These are phyloP conservation scores for Spirogloea muscicola DNA, from an alignment of 139 green algal species.

Conservation along the genomic window DNA sequence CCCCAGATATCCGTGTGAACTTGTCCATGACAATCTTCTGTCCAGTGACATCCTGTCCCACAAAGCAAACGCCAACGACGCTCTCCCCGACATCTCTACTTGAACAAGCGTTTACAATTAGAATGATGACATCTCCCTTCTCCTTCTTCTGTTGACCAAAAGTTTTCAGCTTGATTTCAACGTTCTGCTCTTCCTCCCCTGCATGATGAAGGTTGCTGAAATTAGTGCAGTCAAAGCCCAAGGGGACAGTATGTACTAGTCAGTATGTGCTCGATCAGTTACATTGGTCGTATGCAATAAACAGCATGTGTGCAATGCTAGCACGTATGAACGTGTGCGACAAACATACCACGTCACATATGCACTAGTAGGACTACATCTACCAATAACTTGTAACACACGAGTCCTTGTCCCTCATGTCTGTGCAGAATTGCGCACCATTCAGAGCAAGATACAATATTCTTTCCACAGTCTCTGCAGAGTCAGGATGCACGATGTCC, in stretches of 20 bases:
- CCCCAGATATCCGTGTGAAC: constrained; percentile 22
- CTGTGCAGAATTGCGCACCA: too few relatives aligned
- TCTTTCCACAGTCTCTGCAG: constrained; percentile 1
- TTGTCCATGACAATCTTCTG: constrained; percentile 38
- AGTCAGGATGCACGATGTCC: constrained; percentile 13
- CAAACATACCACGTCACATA: too few relatives aligned
- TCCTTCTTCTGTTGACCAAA: neutral
- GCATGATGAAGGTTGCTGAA: too few relatives aligned
- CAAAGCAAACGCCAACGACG: constrained; percentile 45
- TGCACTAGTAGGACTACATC: too few relatives aligned
- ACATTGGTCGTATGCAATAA: too few relatives aligned
- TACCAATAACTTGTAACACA: too few relatives aligned
- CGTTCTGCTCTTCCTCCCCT: constrained; percentile 27
- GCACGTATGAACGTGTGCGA: too few relatives aligned
- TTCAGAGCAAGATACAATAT: constrained; percentile 19
- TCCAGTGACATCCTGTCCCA: constrained; percentile 38
- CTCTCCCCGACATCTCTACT: constrained; percentile 32
- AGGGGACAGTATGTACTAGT: too few relatives aligned
- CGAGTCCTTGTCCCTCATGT: too few relatives aligned
- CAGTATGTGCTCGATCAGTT: too few relatives aligned
- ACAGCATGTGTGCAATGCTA: too few relatives aligned
- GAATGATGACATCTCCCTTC: constrained; percentile 8
- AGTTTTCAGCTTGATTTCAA: constrained; percentile 29
- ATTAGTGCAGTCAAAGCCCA: too few relatives aligned
- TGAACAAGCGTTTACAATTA: constrained; percentile 33